Base-by-base conservation (phyloP, 2,329 filamentous ascomycete genomes). In the Nemania diffusa region DNA sequence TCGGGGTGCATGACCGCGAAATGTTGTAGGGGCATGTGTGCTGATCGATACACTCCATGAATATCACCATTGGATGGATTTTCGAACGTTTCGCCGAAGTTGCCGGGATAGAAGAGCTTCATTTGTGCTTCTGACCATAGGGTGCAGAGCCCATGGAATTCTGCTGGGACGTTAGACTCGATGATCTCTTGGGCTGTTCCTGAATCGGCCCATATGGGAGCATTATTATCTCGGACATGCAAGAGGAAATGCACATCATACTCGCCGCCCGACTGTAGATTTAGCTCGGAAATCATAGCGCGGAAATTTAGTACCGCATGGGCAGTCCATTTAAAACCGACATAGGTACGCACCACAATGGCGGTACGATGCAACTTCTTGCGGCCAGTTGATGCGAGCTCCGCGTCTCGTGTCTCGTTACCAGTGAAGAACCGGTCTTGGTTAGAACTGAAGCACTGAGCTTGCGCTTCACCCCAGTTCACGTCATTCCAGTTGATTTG, bases 61-160 rank as follows among this genome's bases (percentile, higher is more conserved):
- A 92, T 84, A 59, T 88, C 85, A 15, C 81, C 83, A 70, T 86
- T 80, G 64, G 83, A 84, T 6, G 85, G 85, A 74, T 88, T 87
- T 62, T 85, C 82, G 73, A 90, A 88, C 1, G 90, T 87, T 51
- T 90, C 88, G 72, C 91, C 90, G n/a, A 94, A 90, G 46, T 88
- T 86, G 1, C 87, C 87, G 67, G 86, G 79, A 75, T 97, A 97
- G 78, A 93, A 89, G 63, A 94, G 84, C 64, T 86, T 85, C 92
- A 97, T 95, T 79, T 95, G 92, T 59, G 88, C 85, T 78, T 96
- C 92, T 2, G 92, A 94, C 93, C 93, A 97, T 5, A 97, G 82
- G 0, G 91, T 93, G 51, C 91, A 92, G 78, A 97, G 87, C 67
- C 90, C 88, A 76, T 90, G 91, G 79, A 97, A 97, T 75, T 95